Percentiles rank a stretch among this genome's conserved stretches.
These are phyloP conservation scores for Pichia cactophila DNA, from an alignment of 1,139 yeast genomes.

Conservation along the genomic window DNA sequence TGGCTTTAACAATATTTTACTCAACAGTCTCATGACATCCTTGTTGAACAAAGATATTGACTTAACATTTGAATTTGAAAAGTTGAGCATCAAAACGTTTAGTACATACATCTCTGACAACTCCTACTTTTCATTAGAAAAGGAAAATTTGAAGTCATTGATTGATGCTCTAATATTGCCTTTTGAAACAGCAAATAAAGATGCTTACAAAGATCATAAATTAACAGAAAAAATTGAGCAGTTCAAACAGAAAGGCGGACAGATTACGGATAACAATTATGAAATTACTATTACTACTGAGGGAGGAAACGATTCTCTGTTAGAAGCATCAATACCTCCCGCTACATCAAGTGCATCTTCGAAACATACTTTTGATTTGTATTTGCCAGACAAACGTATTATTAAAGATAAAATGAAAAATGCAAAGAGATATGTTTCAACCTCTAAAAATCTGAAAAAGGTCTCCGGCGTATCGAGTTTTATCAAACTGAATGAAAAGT, in stretches of 20 bases:
- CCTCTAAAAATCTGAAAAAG: constrained; percentile 18
- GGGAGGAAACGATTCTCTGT: not conserved
- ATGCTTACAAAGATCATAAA: constrained; percentile 40
- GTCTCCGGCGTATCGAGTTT: constrained; percentile 27
- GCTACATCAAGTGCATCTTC: not conserved
- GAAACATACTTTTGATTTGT: constrained; percentile 1
- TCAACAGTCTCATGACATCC: constrained; percentile 54
- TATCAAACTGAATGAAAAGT: constrained; percentile 35
- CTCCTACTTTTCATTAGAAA: constrained; percentile 66
- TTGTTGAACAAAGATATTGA: constrained; percentile 35
- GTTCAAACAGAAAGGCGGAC: constrained; percentile 15
- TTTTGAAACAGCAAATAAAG: constrained; percentile 47
- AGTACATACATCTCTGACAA: constrained; percentile 62
- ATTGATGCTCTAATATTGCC: constrained; percentile 43
- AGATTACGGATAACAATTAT: not conserved
- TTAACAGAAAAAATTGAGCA: constrained; percentile 35
- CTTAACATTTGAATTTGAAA: constrained; percentile 57
- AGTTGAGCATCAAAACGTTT: constrained; percentile 64
- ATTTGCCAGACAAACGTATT: constrained; percentile 14
- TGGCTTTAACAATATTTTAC: constrained; percentile 52
- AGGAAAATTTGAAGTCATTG: constrained; percentile 58
- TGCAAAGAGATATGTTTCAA: constrained; percentile 18
- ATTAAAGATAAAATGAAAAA: constrained; percentile 13
- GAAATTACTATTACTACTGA: not conserved
- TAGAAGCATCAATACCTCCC: not conserved